Evolutionary conservation across 2,329 filamentous ascomycete genomes (phyloP).

Genomic region (Trichophyton rubrum): DNA sequence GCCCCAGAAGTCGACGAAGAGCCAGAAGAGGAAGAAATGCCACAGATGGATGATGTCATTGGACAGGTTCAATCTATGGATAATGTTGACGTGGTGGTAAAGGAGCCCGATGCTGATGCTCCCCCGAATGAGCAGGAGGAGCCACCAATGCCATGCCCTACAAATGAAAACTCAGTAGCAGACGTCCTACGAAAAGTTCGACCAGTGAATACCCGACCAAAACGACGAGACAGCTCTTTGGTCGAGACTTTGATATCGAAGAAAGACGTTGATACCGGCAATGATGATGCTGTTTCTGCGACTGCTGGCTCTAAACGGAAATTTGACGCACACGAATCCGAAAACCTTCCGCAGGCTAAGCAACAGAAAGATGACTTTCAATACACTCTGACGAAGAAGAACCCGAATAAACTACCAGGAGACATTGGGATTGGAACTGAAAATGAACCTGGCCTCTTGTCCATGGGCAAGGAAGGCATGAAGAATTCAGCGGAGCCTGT

Average conservation of each 20-base stretch:
- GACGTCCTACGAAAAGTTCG: neutral
- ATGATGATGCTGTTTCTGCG: constrained; percentile 14
- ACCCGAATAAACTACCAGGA: neutral
- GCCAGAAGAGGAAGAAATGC: neutral
- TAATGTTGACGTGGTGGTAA: neutral
- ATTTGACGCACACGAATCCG: constrained; percentile 38
- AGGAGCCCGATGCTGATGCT: neutral
- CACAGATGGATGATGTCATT: neutral
- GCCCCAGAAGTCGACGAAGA: constrained; percentile 29
- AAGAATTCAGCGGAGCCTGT: constrained; percentile 7
- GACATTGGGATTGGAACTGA: constrained; percentile 4
- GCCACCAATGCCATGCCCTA: neutral
- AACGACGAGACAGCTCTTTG: constrained; percentile 39
- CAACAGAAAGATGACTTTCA: constrained; percentile 31
- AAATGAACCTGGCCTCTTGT: neutral
- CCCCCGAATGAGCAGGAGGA: neutral
- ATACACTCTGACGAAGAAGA: constrained; percentile 29
- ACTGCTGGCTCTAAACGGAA: constrained; percentile 46
- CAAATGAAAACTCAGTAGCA: neutral
- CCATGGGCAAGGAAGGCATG: constrained; percentile 6
- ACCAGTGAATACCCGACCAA: constrained; percentile 34
- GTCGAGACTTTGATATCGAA: constrained; percentile 24
- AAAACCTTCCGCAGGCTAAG: neutral
- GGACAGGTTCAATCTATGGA: neutral
- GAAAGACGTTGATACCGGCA: constrained; percentile 12